Base-by-base conservation (phyloP, 345 rosid species). In the Eucalyptus curtisii region DNA sequence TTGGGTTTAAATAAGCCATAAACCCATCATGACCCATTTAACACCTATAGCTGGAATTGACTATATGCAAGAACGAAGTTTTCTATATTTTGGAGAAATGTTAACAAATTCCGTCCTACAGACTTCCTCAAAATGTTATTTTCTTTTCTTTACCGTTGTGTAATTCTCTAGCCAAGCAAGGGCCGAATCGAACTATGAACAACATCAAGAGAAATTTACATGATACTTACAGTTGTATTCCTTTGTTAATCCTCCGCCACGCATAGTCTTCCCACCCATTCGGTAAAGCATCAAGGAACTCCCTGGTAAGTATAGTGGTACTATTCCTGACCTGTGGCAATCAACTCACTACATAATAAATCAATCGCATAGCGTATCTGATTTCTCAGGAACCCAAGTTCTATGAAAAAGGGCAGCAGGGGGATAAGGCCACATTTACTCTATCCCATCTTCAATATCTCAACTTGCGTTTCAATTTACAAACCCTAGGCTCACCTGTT, bases 241-340 rank as follows among this genome's bases (percentile, higher is more conserved):
- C 99, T 91, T 96, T 97, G 90, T 98, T 98, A 91, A 98, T 96
- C 92, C 98, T 93, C 64, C 91, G 99, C 99, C 99, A 98, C 0
- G 99, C 99, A 88, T 96, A 97, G 64, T 97, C 99, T 92, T 97
- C 96, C 99, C 99, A 98, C 86, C 98, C 99, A 92, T 95, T 95
- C 53, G 98, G 98, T 84, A 97, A 92, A 92, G 98, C 95, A 92
- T 95, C 98, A 90, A 97, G 95, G 92, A 93, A 98, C 88, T 98
- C 99, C 95, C 90, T 94, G n/a, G 99, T 96, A 88, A 98, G 97
- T 91, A 97, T 93, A 1, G 98, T 98, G 79, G 98, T 94, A 89
- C 97, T 98, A 93, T 96, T 96, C 91, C 97, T 93, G 91, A 96
- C 98, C 98, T 97, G 95, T 40, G 90, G 84, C 89, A 95, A 93